Base-by-base conservation (phyloP, 257 asterid genomes). In the Handroanthus guayacan region DNA sequence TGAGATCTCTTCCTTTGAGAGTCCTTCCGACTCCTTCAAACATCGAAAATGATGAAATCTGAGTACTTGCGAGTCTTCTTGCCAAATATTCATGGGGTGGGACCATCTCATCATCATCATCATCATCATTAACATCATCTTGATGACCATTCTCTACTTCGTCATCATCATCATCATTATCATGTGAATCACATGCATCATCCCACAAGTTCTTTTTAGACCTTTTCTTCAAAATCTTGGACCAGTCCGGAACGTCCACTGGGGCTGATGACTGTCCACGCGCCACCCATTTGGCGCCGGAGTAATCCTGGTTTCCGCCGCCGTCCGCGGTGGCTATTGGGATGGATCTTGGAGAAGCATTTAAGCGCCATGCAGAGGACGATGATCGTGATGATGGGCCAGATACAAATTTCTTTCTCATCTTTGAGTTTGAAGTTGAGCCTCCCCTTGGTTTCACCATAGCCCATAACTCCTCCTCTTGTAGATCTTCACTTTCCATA, bases 11-110 rank as follows among this genome's bases (percentile, higher is more conserved):
- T 60, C 89, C 89, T 70, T 87, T 87, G 20, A 84, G 82, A 1
- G 91, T 86, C 55, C 91, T 78, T 12, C 91, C 91, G 62, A 78
- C 82, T 14, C 91, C 91, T 74, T 84, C 89, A 50, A 85, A 82
- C 91, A 87, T 81, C 9, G 91, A 87, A 55, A 71, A 76, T 14
- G 91, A 81, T 38, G 82, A 83, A 66, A 83, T 76, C 56, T 71
- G 76, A n/a, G 66, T 74, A 5, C 63, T 77, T 0, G 67, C 80
- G 10, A 70, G 36, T 77, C 78, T 84, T 56, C 81, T 69, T 0
- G 82, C 83, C 71, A 87, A 25, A 31, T 61, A 72, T 60, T 80
- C 88, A 67, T 86, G 87, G 0, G 88, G 88, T 12, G 86, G 87
- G 37, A 60, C 78, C 86, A 44, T 50, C 38, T 57, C 83, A 47